A percentile compares a stretch with the other conserved stretches of the same genome.
Conservation (phyloP, 768 basidiomycete species). For the Pisolithus marmoratus region DNA sequence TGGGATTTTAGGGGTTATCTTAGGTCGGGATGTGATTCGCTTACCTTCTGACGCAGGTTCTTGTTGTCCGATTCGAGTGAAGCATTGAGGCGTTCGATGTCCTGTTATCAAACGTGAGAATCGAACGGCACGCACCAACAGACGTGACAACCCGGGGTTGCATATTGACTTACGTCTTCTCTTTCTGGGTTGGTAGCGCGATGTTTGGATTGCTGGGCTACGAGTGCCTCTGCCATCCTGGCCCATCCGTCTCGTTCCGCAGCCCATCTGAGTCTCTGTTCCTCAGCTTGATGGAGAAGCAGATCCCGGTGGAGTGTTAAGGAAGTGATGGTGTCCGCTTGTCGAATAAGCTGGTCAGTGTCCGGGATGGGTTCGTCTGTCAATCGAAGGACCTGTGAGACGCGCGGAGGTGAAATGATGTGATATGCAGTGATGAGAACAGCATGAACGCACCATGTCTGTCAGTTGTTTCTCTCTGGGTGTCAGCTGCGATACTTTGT, state of each 20-base stretch:
- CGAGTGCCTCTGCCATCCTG: slow-evolving; percentile 61
- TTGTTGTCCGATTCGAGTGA: slow-evolving; percentile 57
- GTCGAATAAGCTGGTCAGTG: slow-evolving; percentile 45
- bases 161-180: slow-evolving; percentile 37
- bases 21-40: slow-evolving; percentile 1
- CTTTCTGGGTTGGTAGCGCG: slow-evolving; percentile 26
- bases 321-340: slow-evolving; percentile 56
- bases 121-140: not conserved
- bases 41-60: slow-evolving; percentile 54
- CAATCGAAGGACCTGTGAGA: slow-evolving; percentile 42
- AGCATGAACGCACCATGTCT: slow-evolving; percentile 47
- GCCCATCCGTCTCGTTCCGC: slow-evolving; percentile 62
- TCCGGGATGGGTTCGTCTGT: slow-evolving; percentile 35
- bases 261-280: slow-evolving; percentile 57
- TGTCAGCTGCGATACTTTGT: slow-evolving; percentile 18
- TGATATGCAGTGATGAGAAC: slow-evolving; percentile 5
- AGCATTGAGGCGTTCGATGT: slow-evolving; percentile 46
- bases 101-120: slow-evolving; percentile 35
- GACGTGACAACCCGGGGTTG: not conserved
- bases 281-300: slow-evolving; percentile 44
- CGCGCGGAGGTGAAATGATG: slow-evolving; percentile 1
- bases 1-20: slow-evolving; percentile 6
- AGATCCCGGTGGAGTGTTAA: slow-evolving; percentile 56
- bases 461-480: slow-evolving; percentile 46
- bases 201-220: slow-evolving; percentile 41